Conservation (phyloP, 2,329 filamentous ascomycete species). For the Paraconiothyrium brasiliense region DNA sequence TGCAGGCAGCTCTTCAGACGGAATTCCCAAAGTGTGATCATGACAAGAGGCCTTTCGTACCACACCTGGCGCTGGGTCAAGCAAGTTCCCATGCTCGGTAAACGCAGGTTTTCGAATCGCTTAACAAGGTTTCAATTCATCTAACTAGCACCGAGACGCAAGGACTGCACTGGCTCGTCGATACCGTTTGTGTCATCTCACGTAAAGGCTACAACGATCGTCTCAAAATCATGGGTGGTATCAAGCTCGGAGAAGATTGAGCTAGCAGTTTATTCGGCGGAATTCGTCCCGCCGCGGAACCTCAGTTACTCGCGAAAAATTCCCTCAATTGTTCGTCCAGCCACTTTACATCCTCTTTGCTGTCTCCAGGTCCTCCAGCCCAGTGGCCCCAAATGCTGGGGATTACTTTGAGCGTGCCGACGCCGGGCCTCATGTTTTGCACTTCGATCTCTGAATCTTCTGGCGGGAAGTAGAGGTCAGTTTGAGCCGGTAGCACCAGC, state of each 20-base stretch:
- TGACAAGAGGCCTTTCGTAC: conserved; percentile 34
- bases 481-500: conserved; percentile 75
- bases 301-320: conserved; percentile 57
- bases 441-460: conserved; percentile 83
- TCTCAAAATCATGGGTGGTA: conserved; percentile 34
- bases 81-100: conserved; percentile 24
- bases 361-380: conserved; percentile 73
- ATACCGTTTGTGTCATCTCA: conserved; percentile 40
- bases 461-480: conserved; percentile 83
- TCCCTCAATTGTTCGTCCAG: conserved; percentile 68
- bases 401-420: conserved; percentile 64
- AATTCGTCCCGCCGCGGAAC: background rate
- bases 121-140: conserved; percentile 25
- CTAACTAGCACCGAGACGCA: conserved; percentile 3
- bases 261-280: background rate
- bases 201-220: conserved; percentile 34
- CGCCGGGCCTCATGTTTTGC: conserved; percentile 65
- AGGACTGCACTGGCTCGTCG: conserved; percentile 36
- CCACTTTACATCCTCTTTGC: conserved; percentile 75
- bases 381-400: conserved; percentile 72
- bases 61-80: conserved; percentile 42
- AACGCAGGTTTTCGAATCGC: conserved; percentile 26
- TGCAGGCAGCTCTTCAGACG: conserved; percentile 38
- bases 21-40: conserved; percentile 37
- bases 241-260: conserved; percentile 19